These are phyloP conservation scores for Populus deltoides DNA, from an alignment of 345 rosid genomes.

Conservation along the genomic window DNA sequence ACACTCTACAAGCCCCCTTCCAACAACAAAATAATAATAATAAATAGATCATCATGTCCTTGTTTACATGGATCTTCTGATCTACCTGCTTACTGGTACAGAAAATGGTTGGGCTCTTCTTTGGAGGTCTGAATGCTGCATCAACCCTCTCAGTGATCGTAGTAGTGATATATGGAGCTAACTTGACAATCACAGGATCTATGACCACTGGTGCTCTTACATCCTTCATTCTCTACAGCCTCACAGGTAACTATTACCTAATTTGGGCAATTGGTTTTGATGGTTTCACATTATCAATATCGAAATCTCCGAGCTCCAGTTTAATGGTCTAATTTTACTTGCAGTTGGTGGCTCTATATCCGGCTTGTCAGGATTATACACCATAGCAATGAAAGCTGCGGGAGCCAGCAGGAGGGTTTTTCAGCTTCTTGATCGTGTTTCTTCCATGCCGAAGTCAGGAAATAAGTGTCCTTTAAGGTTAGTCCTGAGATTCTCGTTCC, in stretches of 20 bases:
- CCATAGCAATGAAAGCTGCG: slow-evolving; percentile 95
- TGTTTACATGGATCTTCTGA: neutral
- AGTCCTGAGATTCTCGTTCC: slow-evolving; percentile 5
- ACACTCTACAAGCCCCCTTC: neutral
- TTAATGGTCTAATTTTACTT: neutral
- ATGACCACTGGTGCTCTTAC: slow-evolving; percentile 89
- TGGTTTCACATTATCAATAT: neutral
- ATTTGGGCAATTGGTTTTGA: neutral
- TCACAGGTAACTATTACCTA: slow-evolving; percentile 54
- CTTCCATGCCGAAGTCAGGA: slow-evolving; percentile 77
- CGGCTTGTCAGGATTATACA: slow-evolving; percentile 74
- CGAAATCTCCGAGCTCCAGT: neutral
- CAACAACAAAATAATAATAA: neutral
- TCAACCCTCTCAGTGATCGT: slow-evolving; percentile 71
- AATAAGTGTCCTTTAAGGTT: slow-evolving; percentile 74
- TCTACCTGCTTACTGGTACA: slow-evolving; percentile 25
- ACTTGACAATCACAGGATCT: slow-evolving; percentile 75
- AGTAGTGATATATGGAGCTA: slow-evolving; percentile 85
- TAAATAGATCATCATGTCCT: neutral
- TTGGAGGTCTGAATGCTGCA: slow-evolving; percentile 85
- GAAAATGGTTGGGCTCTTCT: slow-evolving; percentile 68
- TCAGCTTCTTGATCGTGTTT: slow-evolving; percentile 83
- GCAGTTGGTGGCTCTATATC: slow-evolving; percentile 93
- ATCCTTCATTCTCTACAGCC: slow-evolving; percentile 94
- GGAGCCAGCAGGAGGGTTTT: slow-evolving; percentile 94